Evolutionary conservation across 192 early-diverging fungal genomes (phyloP).

Genomic region (Backusella westeae): DNA sequence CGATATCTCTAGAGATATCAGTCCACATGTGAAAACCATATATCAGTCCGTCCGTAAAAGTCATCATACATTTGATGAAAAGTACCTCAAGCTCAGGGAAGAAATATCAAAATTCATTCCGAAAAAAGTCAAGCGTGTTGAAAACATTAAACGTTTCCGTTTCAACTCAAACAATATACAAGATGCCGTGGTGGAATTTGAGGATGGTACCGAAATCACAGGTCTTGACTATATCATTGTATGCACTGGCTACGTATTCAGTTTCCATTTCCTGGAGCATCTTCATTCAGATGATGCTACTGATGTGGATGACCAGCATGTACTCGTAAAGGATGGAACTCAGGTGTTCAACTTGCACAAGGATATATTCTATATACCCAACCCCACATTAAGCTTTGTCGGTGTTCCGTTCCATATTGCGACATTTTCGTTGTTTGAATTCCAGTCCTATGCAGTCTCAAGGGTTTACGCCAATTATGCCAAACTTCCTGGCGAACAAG

Average conservation of each 20-base stretch:
- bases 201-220: slow-evolving; percentile 27
- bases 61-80: background rate
- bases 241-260: slow-evolving; percentile 65
- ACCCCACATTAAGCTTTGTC: slow-evolving; percentile 56
- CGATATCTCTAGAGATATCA: slow-evolving; percentile 49
- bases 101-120: background rate
- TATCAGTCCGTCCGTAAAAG: slow-evolving; percentile 36
- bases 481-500: background rate
- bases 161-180: background rate
- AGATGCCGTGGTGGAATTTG: background rate
- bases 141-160: background rate
- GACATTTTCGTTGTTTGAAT: slow-evolving; percentile 61
- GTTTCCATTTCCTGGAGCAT: slow-evolving; percentile 58
- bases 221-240: slow-evolving; percentile 52
- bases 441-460: slow-evolving; percentile 48
- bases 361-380: slow-evolving; percentile 42
- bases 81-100: background rate
- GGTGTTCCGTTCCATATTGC: slow-evolving; percentile 54
- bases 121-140: background rate
- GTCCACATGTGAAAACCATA: slow-evolving; percentile 26
- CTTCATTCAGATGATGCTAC: slow-evolving; percentile 39
- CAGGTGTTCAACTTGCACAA: background rate
- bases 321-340: background rate
- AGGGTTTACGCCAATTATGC: slow-evolving; percentile 3
- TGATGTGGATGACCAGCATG: background rate